Conservation (phyloP, 805 yeast species). For the Komagataella kurtzmanii region DNA sequence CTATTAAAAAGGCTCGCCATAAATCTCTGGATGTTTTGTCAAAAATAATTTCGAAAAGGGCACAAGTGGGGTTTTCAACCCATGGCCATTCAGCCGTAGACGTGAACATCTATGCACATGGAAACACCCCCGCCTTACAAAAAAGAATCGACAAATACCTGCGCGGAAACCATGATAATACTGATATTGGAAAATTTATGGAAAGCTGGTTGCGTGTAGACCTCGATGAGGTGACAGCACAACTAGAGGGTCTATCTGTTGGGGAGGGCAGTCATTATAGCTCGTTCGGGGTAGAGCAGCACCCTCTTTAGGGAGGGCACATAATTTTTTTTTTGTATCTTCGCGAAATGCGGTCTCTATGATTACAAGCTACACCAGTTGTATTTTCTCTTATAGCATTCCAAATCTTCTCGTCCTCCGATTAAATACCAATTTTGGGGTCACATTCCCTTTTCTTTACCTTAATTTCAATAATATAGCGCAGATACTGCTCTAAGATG, state of each 20-base stretch:
- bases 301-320: neutral
- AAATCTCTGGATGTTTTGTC: conserved; percentile 37
- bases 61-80: conserved; percentile 92
- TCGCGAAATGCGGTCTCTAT: conserved; percentile 3
- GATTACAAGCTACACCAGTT: conserved; percentile 1
- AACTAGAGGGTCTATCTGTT: conserved; percentile 15
- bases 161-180: conserved; percentile 79
- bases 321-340: neutral
- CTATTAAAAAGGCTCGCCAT: conserved; percentile 20
- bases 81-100: conserved; percentile 96
- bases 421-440: neutral
- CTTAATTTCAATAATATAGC: neutral
- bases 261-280: conserved; percentile 5
- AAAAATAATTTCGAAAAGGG: conserved; percentile 63
- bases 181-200: conserved; percentile 69
- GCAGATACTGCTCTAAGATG: neutral
- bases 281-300: neutral
- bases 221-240: conserved; percentile 25
- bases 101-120: conserved; percentile 78
- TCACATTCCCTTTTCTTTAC: neutral
- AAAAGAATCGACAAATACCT: conserved; percentile 28
- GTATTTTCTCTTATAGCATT: neutral
- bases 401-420: neutral
- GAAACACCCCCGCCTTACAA: conserved; percentile 38
- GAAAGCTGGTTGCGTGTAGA: conserved; percentile 35